Base-by-base conservation (phyloP, 495 filamentous ascomycete genomes). In the Tricharina praecox region DNA sequence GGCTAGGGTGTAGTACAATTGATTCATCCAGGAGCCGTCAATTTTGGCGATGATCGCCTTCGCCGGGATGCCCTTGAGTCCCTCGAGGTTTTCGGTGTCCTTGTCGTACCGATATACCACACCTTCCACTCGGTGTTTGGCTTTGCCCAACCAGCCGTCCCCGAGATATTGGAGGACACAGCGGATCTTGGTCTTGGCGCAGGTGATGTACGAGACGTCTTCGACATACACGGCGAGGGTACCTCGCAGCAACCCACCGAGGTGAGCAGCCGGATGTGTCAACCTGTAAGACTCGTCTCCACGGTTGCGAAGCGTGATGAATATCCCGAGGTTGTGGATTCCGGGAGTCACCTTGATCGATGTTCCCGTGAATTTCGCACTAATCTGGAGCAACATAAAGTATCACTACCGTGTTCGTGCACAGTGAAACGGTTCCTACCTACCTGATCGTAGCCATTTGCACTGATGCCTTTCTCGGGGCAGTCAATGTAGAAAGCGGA, bases 321-420 rank as follows among this genome's bases (percentile, higher is more conserved):
- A 97, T 50, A 97, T 96, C 35, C 90, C 90, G 28, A 92, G 68
- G 58, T 97, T 97, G 65, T 94, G 85, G 53, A 83, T 77, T 20
- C 90, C 90, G 0, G 90, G 85, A 21, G 78, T 77, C 32, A 97
- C 90, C 55, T 82, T 81, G 55, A 97, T 75, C 58, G 84, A 87
- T 9, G 90, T 94, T 33, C 90, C 90, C 0, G 88, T 96, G 66
- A 97, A 97, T 62, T 96, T 97, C 52, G 90, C 90, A 61, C 81
- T 87, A 51, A 97, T 76, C 60, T 59, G 48, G 40, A 47, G 19
- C 38, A 21, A 9, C 5, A 38, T 7, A 35, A 30, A 35, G 41
- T 16, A 46, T 48, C 26, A 46, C 39, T 43, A 28, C 18, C 8
- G 34, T 4, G 7, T 43, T 24, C 16, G 8, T 43, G 39, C 11